Evolutionary conservation across 768 basidiomycete species (phyloP), one percentile per base, ranked within the genome.

Genomic region (Rhizopogon roseolus): DNA sequence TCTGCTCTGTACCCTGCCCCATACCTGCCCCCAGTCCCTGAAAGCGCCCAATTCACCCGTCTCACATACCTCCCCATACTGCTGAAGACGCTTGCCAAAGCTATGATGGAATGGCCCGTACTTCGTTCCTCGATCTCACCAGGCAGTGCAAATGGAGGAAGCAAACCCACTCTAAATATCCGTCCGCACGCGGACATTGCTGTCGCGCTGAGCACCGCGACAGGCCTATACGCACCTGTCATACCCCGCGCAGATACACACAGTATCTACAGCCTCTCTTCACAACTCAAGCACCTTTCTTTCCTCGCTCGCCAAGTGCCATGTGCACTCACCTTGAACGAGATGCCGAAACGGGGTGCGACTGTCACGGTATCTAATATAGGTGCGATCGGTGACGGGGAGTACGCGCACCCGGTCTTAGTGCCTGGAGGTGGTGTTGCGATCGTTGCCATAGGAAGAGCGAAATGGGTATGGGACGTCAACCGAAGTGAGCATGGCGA

Each of bases 81-180:
- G 7, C 72, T 93, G 61, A 95, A 95, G 66, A 85, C 86, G 0
- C 85, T 95, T 49, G 81, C 87, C 1, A 81, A 77, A 60, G 78
- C 90, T 4, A 90, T 94, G 88, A 71, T 78, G 56, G 84, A 90
- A 64, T 91, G 92, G 90, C 90, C 93, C 0, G 71, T 94, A 45
- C 82, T 95, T 75, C 80, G 88, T 14, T 78, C 88, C 17, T 86
- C 87, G 32, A 84, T 93, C 62, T 82, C 85, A 0, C 77, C 78
- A 0, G 37, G 62, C 22, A 41, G 65, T 4, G 19, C 49, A 14
- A 54, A 42, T 52, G 25, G 52, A 11, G 34, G 53, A 32, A 14
- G 59, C 41, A 91, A 85, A 65, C 88, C 88, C 0, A 81, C 82
- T 0, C 72, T 92, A 7, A 87, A 84, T 2, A 65, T 93, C 54